Conservation (phyloP, 148 eudicot genomes). For the Silene uniflora region DNA sequence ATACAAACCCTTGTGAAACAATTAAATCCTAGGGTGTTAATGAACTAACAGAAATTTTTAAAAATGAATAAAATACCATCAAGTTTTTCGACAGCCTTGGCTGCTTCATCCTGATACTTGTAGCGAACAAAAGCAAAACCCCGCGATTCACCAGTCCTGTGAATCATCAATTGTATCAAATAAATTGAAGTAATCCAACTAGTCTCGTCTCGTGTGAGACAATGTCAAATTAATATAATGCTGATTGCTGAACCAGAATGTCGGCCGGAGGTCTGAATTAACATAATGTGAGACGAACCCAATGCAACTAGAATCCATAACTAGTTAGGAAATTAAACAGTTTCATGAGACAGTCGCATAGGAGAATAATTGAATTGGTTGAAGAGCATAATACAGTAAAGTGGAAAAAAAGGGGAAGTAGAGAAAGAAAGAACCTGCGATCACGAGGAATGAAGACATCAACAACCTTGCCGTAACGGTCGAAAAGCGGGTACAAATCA, state of each 20-base stretch:
- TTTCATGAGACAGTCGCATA: too few species aligned
- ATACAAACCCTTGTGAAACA: not conserved
- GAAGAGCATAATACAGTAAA: too few species aligned
- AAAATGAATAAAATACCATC: conserved; percentile 31
- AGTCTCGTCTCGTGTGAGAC: not conserved
- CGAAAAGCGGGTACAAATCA: conserved; percentile 69
- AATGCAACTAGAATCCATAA: too few species aligned
- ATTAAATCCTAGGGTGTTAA: not conserved
- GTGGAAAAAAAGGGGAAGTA: too few species aligned
- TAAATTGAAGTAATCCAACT: not conserved
- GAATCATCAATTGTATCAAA: not conserved
- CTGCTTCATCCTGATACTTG: conserved; percentile 59
- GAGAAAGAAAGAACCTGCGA: conserved; percentile 38
- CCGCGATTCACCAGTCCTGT: conserved; percentile 54
- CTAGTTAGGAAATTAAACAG: too few species aligned
- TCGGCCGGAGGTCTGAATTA: too few species aligned
- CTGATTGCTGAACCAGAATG: too few species aligned
- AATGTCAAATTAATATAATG: too few species aligned
- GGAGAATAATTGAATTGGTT: too few species aligned
- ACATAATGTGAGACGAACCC: too few species aligned
- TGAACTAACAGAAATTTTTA: not conserved
- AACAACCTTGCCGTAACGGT: conserved; percentile 72
- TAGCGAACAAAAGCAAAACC: conserved; percentile 58
- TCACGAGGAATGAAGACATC: conserved; percentile 77
- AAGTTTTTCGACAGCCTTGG: conserved; percentile 59